Base-by-base conservation (phyloP, 1,284 basidiomycete species). In the Rhodotorula mucilaginosa region DNA sequence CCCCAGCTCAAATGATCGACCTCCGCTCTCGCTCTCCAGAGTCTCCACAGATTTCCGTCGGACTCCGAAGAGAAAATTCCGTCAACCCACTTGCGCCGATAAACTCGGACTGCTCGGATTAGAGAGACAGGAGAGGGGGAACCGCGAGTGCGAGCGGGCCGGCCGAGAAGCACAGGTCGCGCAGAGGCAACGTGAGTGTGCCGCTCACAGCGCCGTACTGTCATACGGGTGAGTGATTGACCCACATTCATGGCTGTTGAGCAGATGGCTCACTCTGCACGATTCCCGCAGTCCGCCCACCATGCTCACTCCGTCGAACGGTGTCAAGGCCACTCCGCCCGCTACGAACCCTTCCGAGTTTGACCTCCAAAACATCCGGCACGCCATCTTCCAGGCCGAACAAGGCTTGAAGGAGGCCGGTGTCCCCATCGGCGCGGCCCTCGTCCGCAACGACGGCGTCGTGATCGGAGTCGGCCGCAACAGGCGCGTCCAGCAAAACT, bases 401-500 rank as follows among this genome's bases (percentile, higher is more conserved):
- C 62, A 69, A 4, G 74, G 69, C 0, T 54, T 75, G 44, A 15
- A 29, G 5, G 65, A 67, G 58, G 13, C 47, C 29, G 65, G 65
- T 21, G 52, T 67, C 21, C 65, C 65, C 29, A 67, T 76, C 47
- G 74, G 74, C 12, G 74, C 74, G 0, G 73, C 72, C 1, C 64
- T 76, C 18, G 69, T 76, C 0, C 34, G 66, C 16, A 51, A 52
- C n/a, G 73, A 76, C 21, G 74, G 72, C 10, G 67, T 68, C 2
- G 72, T 74, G 10, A 68, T 76, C 23, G 74, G 74, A 0, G 73
- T 74, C 18, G 74, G 74, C 2, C 39, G 74, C 31, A 76, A 76
- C 62, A n/a, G 67, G 1, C 66, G 74, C 6, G 74, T 76, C 13
- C 74, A 76, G 67, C 51, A 71, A 58, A 60, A 64, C 26, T 29